A percentile compares a stretch with the other conserved stretches of the same genome.
These are phyloP conservation scores for Delphinella strobiligena DNA, from an alignment of 2,329 filamentous ascomycete genomes.

Conservation along the genomic window DNA sequence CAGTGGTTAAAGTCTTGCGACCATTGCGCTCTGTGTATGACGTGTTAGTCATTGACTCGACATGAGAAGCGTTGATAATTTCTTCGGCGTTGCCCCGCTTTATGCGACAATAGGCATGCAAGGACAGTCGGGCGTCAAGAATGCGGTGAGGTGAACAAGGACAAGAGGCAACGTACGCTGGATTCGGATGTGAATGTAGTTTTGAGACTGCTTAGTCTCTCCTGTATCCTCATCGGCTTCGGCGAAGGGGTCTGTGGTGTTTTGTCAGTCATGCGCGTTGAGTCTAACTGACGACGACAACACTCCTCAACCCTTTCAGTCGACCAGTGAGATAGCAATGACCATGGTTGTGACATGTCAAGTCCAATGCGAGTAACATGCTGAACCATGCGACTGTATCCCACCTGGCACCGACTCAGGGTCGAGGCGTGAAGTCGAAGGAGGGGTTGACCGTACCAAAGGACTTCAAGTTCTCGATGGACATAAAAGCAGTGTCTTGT, in stretches of 20 bases:
- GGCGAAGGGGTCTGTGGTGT: conserved; percentile 87
- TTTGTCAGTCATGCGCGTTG: conserved; percentile 3
- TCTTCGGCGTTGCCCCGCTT: conserved; percentile 3
- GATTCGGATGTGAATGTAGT: conserved; percentile 99
- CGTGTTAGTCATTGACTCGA: too few species aligned
- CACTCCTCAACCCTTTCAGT: too few species aligned
- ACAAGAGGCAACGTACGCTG: conserved; percentile 59
- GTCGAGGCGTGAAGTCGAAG: conserved; percentile 9
- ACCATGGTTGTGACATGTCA: neutral
- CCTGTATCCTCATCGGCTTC: conserved; percentile 99
- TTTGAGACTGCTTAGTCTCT: conserved; percentile 76
- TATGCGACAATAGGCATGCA: neutral
- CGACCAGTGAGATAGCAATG: conserved; percentile 2
- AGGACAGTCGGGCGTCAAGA: neutral
- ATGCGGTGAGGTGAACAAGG: neutral
- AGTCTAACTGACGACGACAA: conserved; percentile 7
- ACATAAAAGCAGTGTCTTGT: conserved; percentile 55
- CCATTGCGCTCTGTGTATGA: conserved; percentile 83
- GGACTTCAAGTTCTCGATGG: conserved; percentile 93
- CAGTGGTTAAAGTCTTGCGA: conserved; percentile 99
- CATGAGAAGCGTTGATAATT: too few species aligned
- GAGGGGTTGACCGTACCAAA: conserved; percentile 55
- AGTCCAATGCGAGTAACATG: neutral
- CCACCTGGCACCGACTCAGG: neutral
- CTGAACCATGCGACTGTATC: neutral